Evolutionary conservation across 257 asterid genomes (phyloP).

Genomic region (Thymus mandschuricus): DNA sequence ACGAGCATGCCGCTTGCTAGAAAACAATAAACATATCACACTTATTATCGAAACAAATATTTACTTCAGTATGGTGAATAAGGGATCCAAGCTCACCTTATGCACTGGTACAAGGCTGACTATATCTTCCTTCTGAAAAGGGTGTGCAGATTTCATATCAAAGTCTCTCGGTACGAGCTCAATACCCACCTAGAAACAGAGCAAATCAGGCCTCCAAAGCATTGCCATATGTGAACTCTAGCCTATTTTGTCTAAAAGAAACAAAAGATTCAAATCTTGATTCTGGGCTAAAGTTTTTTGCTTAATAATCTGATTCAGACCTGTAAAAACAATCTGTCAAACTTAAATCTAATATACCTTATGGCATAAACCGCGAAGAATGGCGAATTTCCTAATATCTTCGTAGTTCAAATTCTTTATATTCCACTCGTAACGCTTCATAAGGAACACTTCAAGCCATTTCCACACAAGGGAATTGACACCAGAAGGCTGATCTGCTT

Average conservation of each 20-base stretch:
- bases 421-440: constrained; percentile 86
- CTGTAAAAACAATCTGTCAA: neutral
- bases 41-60: constrained; percentile 11
- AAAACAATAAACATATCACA: constrained; percentile 34
- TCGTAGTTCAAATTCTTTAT: constrained; percentile 64
- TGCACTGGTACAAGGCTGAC: constrained; percentile 91
- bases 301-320: constrained; percentile 5
- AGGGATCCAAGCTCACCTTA: constrained; percentile 56
- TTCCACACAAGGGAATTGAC: constrained; percentile 81
- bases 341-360: constrained; percentile 57
- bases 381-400: constrained; percentile 79
- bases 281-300: neutral
- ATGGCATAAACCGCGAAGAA: constrained; percentile 94
- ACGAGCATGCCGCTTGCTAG: constrained; percentile 98
- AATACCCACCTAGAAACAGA: constrained; percentile 73
- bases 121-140: constrained; percentile 75
- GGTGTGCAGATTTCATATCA: constrained; percentile 72
- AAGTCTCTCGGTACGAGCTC: constrained; percentile 92
- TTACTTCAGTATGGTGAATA: constrained; percentile 19
- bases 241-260: constrained; percentile 15
- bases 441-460: constrained; percentile 88
- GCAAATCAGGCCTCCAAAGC: constrained; percentile 27
- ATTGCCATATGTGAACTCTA: constrained; percentile 22
- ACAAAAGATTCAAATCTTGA: neutral
- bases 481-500: constrained; percentile 47